Base-by-base conservation (phyloP, 2,329 filamentous ascomycete genomes). In the Scorias spongiosa region DNA sequence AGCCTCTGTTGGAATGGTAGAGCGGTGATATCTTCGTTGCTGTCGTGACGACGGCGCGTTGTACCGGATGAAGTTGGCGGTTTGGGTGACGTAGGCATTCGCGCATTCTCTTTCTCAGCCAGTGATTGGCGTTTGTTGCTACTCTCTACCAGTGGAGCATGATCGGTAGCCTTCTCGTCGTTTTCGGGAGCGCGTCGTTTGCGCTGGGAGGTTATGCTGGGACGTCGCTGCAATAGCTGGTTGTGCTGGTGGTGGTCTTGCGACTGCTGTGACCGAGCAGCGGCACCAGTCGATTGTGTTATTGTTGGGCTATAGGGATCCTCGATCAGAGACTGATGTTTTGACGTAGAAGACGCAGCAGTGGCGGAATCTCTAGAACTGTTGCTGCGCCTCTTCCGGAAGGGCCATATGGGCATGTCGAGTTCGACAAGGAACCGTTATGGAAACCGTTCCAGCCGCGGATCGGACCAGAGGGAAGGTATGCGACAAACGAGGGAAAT, bases 391-490 rank as follows among this genome's bases (percentile, higher is more conserved):
- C 75, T 80, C 66, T 74, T 80, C 57, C 81, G 78, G 64, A 93
- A 93, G 48, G 80, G 84, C 86, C 85, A 93, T 63, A 88, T 68
- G 60, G 80, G 77, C 84, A 89, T 89, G 55, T 53, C 58, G 58
- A 43, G 20, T 26, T 26, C 20, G 20, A 26, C 20, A 26, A 7
- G 20, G 20, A 26, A 7, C 20, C 20, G 20, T 26, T 26, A 7
- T 26, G 20, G 7, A 26, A 26, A 26, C 20, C 20, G 20, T 26
- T 26, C 20, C 20, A 26, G 20, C 20, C 20, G 7, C 20, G 7
- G 20, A 7, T 26, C 20, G 20, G 20, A 26, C 20, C 20, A 26
- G 20, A 26, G 7, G 20, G 20, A 26, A 3, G 20, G 20, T 26
- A 26, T 26, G 20, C 20, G 20, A 26, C 20, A 26, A 26, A 26